Conservation (phyloP, 208 protist genomes). For the Tritrichomonas foetus region DNA sequence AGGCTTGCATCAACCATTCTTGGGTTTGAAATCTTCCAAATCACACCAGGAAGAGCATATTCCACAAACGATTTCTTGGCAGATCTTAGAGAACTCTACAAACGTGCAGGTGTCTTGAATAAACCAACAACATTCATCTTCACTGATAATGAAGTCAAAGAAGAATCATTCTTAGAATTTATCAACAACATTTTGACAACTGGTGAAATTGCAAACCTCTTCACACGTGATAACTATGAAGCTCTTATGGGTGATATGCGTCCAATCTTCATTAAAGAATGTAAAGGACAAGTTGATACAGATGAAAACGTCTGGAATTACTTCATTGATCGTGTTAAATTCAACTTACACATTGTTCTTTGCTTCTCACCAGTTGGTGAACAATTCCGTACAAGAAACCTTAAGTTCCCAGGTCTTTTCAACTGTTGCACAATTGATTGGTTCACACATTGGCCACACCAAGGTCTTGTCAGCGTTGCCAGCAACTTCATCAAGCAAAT, state of each 20-base stretch:
- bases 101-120: constrained; percentile 54
- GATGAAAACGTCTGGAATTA: constrained; percentile 85
- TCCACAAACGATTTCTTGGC: constrained; percentile 59
- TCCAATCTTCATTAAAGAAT: constrained; percentile 79
- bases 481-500: constrained; percentile 60
- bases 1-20: constrained; percentile 65
- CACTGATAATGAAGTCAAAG: constrained; percentile 93
- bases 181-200: constrained; percentile 82
- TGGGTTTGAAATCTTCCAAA: constrained; percentile 65
- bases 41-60: constrained; percentile 64
- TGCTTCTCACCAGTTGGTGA: constrained; percentile 93
- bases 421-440: constrained; percentile 92
- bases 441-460: constrained; percentile 92
- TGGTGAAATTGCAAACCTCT: constrained; percentile 83
- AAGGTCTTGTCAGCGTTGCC: constrained; percentile 69
- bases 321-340: constrained; percentile 87
- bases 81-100: constrained; percentile 65
- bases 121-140: constrained; percentile 83
- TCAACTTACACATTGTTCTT: constrained; percentile 89
- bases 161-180: constrained; percentile 93
- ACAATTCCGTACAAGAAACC: constrained; percentile 82
- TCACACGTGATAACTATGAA: constrained; percentile 88
- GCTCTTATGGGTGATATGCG: constrained; percentile 85
- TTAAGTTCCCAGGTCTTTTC: constrained; percentile 92
- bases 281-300: constrained; percentile 76